Conservation (phyloP, 768 basidiomycete species). For the Tephrocybe sp. region DNA sequence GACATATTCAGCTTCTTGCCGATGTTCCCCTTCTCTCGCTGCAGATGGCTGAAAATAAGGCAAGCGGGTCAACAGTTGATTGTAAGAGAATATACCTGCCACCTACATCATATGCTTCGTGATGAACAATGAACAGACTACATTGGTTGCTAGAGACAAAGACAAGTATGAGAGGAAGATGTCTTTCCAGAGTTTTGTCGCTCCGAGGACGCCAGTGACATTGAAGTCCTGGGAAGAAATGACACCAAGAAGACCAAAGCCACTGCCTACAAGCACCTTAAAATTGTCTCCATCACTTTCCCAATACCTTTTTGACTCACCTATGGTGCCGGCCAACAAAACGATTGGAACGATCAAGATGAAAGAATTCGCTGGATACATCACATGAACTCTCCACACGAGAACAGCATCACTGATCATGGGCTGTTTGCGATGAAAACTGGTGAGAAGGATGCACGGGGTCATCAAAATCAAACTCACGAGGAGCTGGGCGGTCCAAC, state of each 20-base stretch:
- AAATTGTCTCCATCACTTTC: not conserved
- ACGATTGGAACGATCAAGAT: conserved; percentile 2
- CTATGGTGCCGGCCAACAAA: conserved; percentile 13
- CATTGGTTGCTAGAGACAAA: conserved; percentile 12
- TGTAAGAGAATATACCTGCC: not conserved
- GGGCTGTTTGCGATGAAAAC: too few species aligned
- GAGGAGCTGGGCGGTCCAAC: conserved; percentile 15
- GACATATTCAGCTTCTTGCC: conserved; percentile 3
- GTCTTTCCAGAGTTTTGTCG: conserved; percentile 6
- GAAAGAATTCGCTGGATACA: conserved; percentile 2
- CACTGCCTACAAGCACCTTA: conserved; percentile 5
- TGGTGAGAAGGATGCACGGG: too few species aligned
- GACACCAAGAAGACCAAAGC: conserved; percentile 14
- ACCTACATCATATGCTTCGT: conserved; percentile 4
- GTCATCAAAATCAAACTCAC: conserved; percentile 4
- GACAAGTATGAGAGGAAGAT: conserved; percentile 12
- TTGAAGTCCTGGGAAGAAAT: conserved; percentile 1
- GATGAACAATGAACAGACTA: conserved; percentile 5
- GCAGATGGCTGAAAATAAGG: not conserved
- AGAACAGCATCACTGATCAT: conserved; percentile 16
- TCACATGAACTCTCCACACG: conserved; percentile 5
- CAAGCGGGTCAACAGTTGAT: not conserved
- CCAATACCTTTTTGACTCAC: not conserved
- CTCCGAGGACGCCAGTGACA: conserved; percentile 2
- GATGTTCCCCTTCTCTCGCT: not conserved